Conservation (phyloP, 345 rosid species). For the Salix exigua region DNA sequence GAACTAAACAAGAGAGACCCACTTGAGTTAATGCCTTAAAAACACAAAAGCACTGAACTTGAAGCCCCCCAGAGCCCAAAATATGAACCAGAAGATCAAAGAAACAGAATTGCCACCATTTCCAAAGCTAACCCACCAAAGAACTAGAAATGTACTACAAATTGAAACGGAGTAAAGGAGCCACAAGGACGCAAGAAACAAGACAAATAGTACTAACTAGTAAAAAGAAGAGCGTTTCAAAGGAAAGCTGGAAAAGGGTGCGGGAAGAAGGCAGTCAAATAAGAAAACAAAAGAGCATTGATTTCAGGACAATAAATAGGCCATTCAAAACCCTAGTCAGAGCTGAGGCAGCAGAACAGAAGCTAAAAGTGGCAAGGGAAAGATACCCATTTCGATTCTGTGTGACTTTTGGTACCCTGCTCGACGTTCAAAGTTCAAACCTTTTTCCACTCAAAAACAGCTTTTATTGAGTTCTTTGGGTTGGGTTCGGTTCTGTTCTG, state of each 20-base stretch:
- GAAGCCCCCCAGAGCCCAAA: constrained; percentile 12
- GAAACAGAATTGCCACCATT: constrained; percentile 23
- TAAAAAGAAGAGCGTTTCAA: constrained; percentile 25
- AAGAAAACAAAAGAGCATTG: constrained; percentile 43
- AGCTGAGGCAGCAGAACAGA: constrained; percentile 32
- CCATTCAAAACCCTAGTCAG: constrained; percentile 69
- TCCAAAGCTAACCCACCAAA: constrained; percentile 28
- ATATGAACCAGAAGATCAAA: constrained; percentile 24
- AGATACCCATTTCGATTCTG: constrained; percentile 84
- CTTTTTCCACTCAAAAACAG: constrained; percentile 27
- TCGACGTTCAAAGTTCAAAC: constrained; percentile 39
- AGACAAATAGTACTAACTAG: constrained; percentile 1
- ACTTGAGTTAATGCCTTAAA: constrained; percentile 19
- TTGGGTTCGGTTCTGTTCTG: constrained; percentile 24
- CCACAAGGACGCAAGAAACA: constrained; percentile 27
- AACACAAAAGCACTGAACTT: constrained; percentile 15
- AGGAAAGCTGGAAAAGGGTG: constrained; percentile 29
- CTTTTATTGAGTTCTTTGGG: constrained; percentile 39
- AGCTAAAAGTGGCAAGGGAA: constrained; percentile 52
- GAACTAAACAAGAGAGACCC: constrained; percentile 17
- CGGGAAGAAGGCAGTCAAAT: constrained; percentile 50
- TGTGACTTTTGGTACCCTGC: constrained; percentile 50
- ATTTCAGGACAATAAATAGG: constrained; percentile 56
- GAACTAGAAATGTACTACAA: constrained; percentile 25
- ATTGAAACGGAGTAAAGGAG: constrained; percentile 19